phyloP scores from a whole-genome alignment of 139 green algal species.

The Closterium sp. region DNA sequence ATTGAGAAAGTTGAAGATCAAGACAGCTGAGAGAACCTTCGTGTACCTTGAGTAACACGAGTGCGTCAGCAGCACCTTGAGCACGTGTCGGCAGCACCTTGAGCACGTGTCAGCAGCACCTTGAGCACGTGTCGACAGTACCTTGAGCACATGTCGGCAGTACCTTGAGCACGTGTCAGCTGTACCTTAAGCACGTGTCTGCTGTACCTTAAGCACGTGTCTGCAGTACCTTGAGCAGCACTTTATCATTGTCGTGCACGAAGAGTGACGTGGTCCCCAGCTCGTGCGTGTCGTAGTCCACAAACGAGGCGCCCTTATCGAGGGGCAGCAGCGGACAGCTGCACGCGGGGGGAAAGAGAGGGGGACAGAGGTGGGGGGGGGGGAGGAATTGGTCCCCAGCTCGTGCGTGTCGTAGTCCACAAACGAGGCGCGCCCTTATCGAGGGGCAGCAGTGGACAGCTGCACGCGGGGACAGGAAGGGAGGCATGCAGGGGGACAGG shows the following conservation, averaged over 20 bases:
- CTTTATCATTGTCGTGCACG: slow-evolving; percentile 40
- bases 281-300: slow-evolving; percentile 11
- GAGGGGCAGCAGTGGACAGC: slow-evolving; percentile 15
- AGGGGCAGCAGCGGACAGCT: slow-evolving; percentile 27
- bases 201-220: not conserved
- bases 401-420: slow-evolving; percentile 3
- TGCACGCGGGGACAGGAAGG: too few species aligned
- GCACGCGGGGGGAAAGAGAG: not conserved
- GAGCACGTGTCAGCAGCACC: too few species aligned
- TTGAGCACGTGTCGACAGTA: too few species aligned
- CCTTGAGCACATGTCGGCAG: too few species aligned
- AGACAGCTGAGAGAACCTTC: too few species aligned
- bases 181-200: not conserved
- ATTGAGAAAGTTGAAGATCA: too few species aligned
- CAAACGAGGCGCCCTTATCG: not conserved
- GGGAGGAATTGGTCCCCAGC: slow-evolving; percentile 14
- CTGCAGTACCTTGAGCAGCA: slow-evolving; percentile 36
- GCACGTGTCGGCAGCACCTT: too few species aligned
- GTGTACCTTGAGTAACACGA: too few species aligned
- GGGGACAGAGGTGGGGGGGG: too few species aligned
- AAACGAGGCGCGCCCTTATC: not conserved
- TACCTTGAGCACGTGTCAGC: not conserved
- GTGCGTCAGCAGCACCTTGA: too few species aligned
- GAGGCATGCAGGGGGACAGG: too few species aligned
- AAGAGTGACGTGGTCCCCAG: slow-evolving; percentile 36